Evolutionary conservation across 306 rosid species (phyloP), one percentile per base, ranked within the genome.

Genomic region (Vicia villosa): DNA sequence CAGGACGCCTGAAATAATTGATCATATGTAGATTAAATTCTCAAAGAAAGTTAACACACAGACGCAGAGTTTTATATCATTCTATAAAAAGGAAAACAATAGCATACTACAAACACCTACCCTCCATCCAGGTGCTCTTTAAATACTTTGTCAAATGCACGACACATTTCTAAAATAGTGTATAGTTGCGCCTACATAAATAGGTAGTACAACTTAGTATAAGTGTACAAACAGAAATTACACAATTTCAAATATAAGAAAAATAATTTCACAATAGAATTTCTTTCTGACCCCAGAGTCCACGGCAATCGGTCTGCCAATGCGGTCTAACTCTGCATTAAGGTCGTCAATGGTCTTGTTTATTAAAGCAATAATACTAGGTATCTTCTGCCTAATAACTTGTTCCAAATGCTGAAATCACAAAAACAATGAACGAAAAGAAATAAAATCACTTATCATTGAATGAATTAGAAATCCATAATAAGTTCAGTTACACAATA

Each of bases 61-160:
- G 4, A 17, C 6, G 7, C 3, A 57, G 51, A 16, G 19, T 2
- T 34, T 12, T 7, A 69, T 56, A 47, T 60, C 41, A n/a, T 70
- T 66, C 17, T 26, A 19, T 30, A 22, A 22, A n/a, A 41, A 37
- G 24, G 40, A 37, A 65, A 71, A 43, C 50, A 56, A 34, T 55
- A 58, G 61, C 63, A 62, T 26, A 69, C 16, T 46, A 40, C 51
- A 45, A 64, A 50, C 75, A 84, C 74, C 79, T 89, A 95, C 99
- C 99, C 99, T 79, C 99, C 99, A 66, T 95, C 99, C 77, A 95
- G 82, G 78, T 95, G 99, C 68, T 95, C 99, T 83, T 79, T 95
- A 70, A 95, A 95, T 54, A 95, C 96, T 66, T 96, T 93, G 75
- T 95, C 99, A 89, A 95, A 91, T 42, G 99, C 99, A 66, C 99